Base-by-base conservation (phyloP, 179 eudicot species). In the Vitellaria paradoxa region DNA sequence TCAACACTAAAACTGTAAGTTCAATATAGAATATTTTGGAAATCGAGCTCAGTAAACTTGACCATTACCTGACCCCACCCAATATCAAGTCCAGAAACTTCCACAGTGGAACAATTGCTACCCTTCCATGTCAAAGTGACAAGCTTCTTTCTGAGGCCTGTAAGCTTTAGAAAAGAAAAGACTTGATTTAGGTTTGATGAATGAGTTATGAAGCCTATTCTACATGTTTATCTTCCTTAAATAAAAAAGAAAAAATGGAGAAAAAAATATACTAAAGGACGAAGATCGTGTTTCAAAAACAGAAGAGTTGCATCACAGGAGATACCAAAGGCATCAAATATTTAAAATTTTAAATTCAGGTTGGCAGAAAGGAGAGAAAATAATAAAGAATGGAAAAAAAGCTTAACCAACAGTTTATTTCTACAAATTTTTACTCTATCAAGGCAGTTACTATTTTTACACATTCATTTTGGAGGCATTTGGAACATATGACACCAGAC, bases 61-160 rank as follows among this genome's bases (percentile, higher is more conserved):
- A 76, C 40, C 14, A 69, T 85, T 88, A 96, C 98, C 96, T 88
- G 96, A 69, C 99, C 96, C 99, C 98, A 96, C 4, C 99, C 99
- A 70, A 93, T 81, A 86, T 96, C 98, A 79, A 96, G 99, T 18
- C 99, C 99, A 52, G 98, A 86, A 50, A 96, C 83, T 84, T 93
- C 99, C 66, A 96, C 99, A 23, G 80, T 69, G 15, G 90, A 87
- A 78, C 84, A 83, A 81, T 81, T 77, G 45, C 63, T 61, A 57
- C 83, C 90, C 52, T 78, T 21, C 99, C 97, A 96, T 73, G 79
- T 88, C 80, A 93, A 86, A 11, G 82, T 86, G 71, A 90, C 87
- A 55, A 81, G 85, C 81, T 87, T 88, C 91, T 83, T 93, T 87
- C 84, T 86, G 12, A 92, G 81, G 59, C 92, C 96, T 85, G 97